These are phyloP conservation scores for Phaeodactylum tricornutum DNA, from an alignment of 108 stramenopile genomes.

Conservation along the genomic window DNA sequence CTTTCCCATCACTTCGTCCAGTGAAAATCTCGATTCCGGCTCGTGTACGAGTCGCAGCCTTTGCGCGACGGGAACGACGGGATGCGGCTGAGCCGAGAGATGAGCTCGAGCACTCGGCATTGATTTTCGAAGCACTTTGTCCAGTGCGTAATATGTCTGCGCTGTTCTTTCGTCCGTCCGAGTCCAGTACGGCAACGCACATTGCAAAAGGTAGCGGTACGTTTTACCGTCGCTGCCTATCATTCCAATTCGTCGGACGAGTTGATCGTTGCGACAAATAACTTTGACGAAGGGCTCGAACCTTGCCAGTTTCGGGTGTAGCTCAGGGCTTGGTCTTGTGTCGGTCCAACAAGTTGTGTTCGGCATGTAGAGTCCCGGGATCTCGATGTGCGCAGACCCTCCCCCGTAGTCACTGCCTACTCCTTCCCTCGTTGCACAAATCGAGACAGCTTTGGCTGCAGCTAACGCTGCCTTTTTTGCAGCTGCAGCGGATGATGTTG, in stretches of 20 bases:
- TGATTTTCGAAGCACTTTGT: constrained; percentile 53
- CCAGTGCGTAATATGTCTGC: constrained; percentile 53
- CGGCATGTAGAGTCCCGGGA: constrained; percentile 81
- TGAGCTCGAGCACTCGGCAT: constrained; percentile 39
- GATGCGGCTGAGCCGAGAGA: constrained; percentile 52
- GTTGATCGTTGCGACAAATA: constrained; percentile 49
- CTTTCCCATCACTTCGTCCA: constrained; percentile 60
- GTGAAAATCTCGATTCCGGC: constrained; percentile 32
- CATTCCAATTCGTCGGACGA: constrained; percentile 68
- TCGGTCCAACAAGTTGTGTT: constrained; percentile 40
- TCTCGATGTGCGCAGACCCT: constrained; percentile 68
- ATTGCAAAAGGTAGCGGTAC: constrained; percentile 67
- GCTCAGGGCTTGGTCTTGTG: constrained; percentile 63
- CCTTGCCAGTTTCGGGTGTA: constrained; percentile 66
- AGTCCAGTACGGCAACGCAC: constrained; percentile 80
- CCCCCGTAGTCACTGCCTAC: constrained; percentile 69
- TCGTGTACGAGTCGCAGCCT: constrained; percentile 68
- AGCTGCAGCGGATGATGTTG: constrained; percentile 45
- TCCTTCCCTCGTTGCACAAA: constrained; percentile 54
- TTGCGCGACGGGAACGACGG: constrained; percentile 79
- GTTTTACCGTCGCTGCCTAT: constrained; percentile 71
- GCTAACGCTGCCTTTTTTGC: constrained; percentile 53
- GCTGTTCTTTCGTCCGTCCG: constrained; percentile 72
- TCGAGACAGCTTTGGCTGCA: constrained; percentile 49
- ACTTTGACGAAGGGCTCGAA: constrained; percentile 57